A percentile compares a stretch with the other conserved stretches of the same genome.
These are phyloP conservation scores for Vigna mungo DNA, from an alignment of 306 rosid genomes.

Conservation along the genomic window DNA sequence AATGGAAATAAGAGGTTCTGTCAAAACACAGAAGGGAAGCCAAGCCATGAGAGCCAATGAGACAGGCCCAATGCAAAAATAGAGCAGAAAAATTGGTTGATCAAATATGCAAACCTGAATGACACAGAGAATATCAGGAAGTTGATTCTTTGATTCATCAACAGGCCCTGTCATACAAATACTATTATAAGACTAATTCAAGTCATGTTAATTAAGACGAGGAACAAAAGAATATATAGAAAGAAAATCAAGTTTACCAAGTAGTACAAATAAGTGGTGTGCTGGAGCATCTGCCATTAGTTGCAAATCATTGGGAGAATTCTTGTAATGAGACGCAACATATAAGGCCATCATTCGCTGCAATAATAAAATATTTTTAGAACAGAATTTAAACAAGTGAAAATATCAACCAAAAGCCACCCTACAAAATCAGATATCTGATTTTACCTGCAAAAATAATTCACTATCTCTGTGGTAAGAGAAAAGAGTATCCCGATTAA, in stretches of 20 bases:
- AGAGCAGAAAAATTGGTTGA: not conserved
- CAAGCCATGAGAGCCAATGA: constrained; percentile 3
- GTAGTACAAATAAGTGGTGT: constrained; percentile 91
- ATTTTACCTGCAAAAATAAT: constrained; percentile 88
- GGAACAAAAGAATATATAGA: constrained; percentile 24
- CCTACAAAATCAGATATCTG: constrained; percentile 34
- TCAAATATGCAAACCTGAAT: constrained; percentile 74
- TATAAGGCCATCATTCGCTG: constrained; percentile 99
- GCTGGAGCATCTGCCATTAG: constrained; percentile 99
- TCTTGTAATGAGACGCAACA: constrained; percentile 97
- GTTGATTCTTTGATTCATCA: constrained; percentile 87
- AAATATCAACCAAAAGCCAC: constrained; percentile 30
- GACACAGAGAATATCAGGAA: constrained; percentile 98
- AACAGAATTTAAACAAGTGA: constrained; percentile 23
- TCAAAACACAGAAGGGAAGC: constrained; percentile 27
- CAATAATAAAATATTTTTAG: constrained; percentile 47
- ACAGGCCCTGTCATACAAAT: constrained; percentile 78
- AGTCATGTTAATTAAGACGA: constrained; percentile 24
- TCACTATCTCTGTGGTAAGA: constrained; percentile 94
- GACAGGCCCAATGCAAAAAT: constrained; percentile 15
- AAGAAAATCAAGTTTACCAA: constrained; percentile 66
- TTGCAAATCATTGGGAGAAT: constrained; percentile 97
- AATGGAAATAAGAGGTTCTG: constrained; percentile 11
- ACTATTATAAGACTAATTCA: constrained; percentile 39
- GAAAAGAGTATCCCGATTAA: constrained; percentile 95